Base-by-base conservation (phyloP, 2,329 filamentous ascomycete genomes). In the Colletotrichum chrysophilum region DNA sequence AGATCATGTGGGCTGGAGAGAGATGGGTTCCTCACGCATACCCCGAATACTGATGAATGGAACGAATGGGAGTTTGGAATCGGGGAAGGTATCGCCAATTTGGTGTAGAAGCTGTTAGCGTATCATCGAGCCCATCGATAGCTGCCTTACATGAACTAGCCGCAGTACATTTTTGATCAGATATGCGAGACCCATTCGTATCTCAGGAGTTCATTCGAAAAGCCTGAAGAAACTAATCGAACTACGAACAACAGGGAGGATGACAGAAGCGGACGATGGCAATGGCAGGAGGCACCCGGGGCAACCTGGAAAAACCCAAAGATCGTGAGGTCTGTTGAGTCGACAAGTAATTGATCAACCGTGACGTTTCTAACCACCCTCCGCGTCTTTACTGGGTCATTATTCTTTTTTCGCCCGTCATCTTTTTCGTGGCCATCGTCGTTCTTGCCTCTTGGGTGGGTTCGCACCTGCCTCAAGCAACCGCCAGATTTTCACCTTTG, bases 401-500 rank as follows among this genome's bases (percentile, higher is more conserved):
- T 3, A 3, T 48, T n/a, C 18, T 48, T 10, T 5, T 21, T 48
- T n/a, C 38, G 38, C 12, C 38, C 18, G 38, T n/a, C 38, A n/a
- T 6, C 38, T 4, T 3, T 7, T 0, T 12, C 10, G 5, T 12
- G n/a, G n/a, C n/a, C n/a, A n/a, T n/a, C n/a, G 10, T 52, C 4
- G 43, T 52, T 52, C 43, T 4, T 52, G 43, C 43, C 43, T 21
- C 4, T 24, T 52, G 10, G 10, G 4, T 24, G 43, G 5, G n/a
- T 7, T 52, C n/a, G 43, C n/a, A 24, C 43, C 43, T 52, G 43
- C 43, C n/a, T 52, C 6, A 52, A 52, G 3, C 43, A 52, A 21
- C 6, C 1, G 43, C 43, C 10, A 52, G 43, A 52, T 4, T 52
- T 48, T 52, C 43, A 21, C 43, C 43, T 48, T 48, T n/a, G n/a